Conservation (phyloP, 768 basidiomycete species). For the Lentinula sp. region DNA sequence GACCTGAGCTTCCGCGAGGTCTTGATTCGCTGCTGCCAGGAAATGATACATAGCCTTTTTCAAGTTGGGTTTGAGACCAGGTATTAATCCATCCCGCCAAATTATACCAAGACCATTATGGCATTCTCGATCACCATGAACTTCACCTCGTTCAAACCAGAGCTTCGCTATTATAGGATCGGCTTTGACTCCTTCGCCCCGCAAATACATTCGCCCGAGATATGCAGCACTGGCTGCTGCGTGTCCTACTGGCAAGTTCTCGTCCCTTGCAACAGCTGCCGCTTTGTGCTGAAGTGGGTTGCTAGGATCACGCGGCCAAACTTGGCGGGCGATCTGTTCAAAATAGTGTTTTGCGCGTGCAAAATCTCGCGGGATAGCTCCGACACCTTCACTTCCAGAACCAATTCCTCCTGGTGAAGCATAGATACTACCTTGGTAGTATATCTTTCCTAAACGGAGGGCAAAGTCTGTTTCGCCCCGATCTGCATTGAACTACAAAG, state of each 20-base stretch:
- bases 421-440: slow-evolving; percentile 94
- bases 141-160: slow-evolving; percentile 90
- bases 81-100: slow-evolving; percentile 80
- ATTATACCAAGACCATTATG: slow-evolving; percentile 91
- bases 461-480: slow-evolving; percentile 87
- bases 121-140: slow-evolving; percentile 80
- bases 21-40: slow-evolving; percentile 73
- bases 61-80: slow-evolving; percentile 56
- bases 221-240: slow-evolving; percentile 84
- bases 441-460: slow-evolving; percentile 90
- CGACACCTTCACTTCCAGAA: slow-evolving; percentile 90
- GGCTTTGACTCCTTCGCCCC: slow-evolving; percentile 85
- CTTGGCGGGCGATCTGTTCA: slow-evolving; percentile 68
- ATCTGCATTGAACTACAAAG: slow-evolving; percentile 83
- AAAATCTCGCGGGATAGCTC: slow-evolving; percentile 79
- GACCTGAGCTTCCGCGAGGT: slow-evolving; percentile 89
- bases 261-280: slow-evolving; percentile 40
- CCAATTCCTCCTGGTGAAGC: slow-evolving; percentile 69
- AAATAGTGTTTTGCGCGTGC: slow-evolving; percentile 79
- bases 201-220: slow-evolving; percentile 87
- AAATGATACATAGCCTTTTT: slow-evolving; percentile 66
- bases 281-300: slow-evolving; percentile 43
- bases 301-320: slow-evolving; percentile 82
- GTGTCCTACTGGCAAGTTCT: slow-evolving; percentile 44
- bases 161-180: slow-evolving; percentile 75